phyloP scores from a whole-genome alignment of 495 filamentous ascomycete genomes.

The Daldinia vernicosa region DNA sequence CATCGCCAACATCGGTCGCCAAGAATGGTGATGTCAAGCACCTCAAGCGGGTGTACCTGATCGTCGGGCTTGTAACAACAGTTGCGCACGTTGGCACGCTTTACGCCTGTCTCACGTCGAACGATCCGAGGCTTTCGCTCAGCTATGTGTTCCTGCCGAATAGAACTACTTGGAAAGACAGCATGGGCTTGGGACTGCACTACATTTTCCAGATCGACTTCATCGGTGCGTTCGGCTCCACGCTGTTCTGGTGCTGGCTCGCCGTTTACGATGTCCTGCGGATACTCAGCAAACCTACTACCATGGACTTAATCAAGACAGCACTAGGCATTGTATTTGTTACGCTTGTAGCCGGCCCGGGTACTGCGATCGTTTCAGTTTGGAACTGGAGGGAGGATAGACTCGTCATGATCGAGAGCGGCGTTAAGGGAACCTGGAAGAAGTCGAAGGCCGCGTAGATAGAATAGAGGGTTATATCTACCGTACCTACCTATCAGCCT shows the following conservation, averaged over 20 bases:
- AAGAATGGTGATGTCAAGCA: slow-evolving; percentile 39
- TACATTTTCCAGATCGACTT: slow-evolving; percentile 46
- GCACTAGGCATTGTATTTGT: slow-evolving; percentile 24
- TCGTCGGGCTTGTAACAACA: slow-evolving; percentile 29
- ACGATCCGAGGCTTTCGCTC: slow-evolving; percentile 36
- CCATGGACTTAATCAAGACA: slow-evolving; percentile 21
- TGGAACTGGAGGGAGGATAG: slow-evolving; percentile 52
- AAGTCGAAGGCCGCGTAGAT: slow-evolving; percentile 40
- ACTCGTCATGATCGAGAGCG: slow-evolving; percentile 41
- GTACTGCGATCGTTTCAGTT: slow-evolving; percentile 41
- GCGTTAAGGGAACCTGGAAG: slow-evolving; percentile 21
- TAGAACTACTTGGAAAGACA: slow-evolving; percentile 19
- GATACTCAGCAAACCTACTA: slow-evolving; percentile 22
- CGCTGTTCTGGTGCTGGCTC: slow-evolving; percentile 43
- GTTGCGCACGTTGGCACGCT: slow-evolving; percentile 30
- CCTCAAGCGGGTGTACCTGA: slow-evolving; percentile 40
- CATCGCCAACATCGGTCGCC: not conserved
- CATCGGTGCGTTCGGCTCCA: slow-evolving; percentile 36
- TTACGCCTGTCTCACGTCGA: slow-evolving; percentile 30
- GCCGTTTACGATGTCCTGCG: slow-evolving; percentile 38
- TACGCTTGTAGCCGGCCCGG: slow-evolving; percentile 42
- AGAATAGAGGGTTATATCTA: not conserved
- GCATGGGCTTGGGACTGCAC: slow-evolving; percentile 39
- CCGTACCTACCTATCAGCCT: not conserved
- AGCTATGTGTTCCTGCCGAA: slow-evolving; percentile 42